A percentile compares a stretch with the other conserved stretches of the same genome.
phyloP scores from a whole-genome alignment of 352 stramenopile genomes.

The Vaucheria bursata region DNA sequence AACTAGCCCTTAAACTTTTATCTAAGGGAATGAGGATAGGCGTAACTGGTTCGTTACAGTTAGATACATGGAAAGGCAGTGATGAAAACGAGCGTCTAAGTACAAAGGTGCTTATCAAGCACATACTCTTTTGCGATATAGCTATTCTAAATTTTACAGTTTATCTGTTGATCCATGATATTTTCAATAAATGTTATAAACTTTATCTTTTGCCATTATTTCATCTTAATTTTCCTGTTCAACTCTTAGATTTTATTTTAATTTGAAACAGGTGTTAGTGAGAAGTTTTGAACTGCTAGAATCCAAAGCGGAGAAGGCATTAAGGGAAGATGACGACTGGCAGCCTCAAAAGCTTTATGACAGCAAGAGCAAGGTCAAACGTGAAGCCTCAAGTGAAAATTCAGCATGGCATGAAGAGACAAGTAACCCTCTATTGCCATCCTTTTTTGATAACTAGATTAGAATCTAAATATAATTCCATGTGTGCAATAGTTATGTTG shows the following conservation, averaged over 20 bases:
- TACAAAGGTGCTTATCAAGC: slow-evolving; percentile 2
- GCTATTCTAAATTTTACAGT: neutral
- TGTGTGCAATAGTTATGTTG: too few relatives aligned
- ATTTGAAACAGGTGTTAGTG: neutral
- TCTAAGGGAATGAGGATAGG: slow-evolving; percentile 26
- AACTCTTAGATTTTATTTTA: neutral
- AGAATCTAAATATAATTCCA: too few relatives aligned
- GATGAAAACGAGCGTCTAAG: slow-evolving; percentile 17
- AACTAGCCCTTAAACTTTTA: slow-evolving; percentile 52
- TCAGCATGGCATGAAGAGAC: too few relatives aligned
- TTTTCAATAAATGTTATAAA: neutral
- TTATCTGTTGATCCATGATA: neutral
- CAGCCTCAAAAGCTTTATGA: neutral
- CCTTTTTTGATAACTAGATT: neutral
- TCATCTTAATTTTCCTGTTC: neutral
- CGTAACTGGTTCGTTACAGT: slow-evolving; percentile 11
- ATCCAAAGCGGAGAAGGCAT: neutral
- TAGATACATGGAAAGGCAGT: slow-evolving; percentile 12
- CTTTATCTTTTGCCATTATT: neutral
- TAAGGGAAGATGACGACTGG: neutral
- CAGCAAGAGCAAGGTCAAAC: neutral
- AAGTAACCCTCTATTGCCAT: neutral
- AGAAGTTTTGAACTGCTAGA: neutral
- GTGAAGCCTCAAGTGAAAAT: neutral
- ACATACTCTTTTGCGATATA: neutral